Evolutionary conservation across 441 rosid genomes (phyloP).

Genomic region (Pelargonium fulgidum): DNA sequence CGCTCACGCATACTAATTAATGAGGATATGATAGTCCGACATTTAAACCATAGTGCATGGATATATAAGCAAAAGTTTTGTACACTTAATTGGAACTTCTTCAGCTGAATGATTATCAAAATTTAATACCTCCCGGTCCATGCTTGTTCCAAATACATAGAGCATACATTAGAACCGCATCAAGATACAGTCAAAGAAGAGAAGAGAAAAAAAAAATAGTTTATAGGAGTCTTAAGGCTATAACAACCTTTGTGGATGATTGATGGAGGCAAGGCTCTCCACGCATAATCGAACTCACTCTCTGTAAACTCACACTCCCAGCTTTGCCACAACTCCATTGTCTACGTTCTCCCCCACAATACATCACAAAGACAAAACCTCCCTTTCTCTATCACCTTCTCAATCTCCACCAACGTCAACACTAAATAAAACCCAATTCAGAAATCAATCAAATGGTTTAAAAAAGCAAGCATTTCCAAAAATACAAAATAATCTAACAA

Average conservation of each 20-base stretch:
- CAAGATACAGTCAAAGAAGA: neutral
- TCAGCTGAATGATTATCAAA: neutral
- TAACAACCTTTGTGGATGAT: slow-evolving; percentile 68
- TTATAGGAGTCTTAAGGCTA: slow-evolving; percentile 36
- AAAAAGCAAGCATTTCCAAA: neutral
- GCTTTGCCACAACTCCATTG: slow-evolving; percentile 73
- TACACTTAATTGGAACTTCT: neutral
- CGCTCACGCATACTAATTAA: neutral
- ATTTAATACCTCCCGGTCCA: neutral
- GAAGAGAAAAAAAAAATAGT: slow-evolving; percentile 8
- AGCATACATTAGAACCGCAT: neutral
- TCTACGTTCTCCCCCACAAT: slow-evolving; percentile 47
- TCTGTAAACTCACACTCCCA: slow-evolving; percentile 53
- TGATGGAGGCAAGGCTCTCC: slow-evolving; percentile 83
- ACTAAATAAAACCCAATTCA: slow-evolving; percentile 16
- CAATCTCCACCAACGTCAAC: slow-evolving; percentile 20
- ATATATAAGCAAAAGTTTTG: neutral
- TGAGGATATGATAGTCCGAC: neutral
- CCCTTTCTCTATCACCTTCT: slow-evolving; percentile 23
- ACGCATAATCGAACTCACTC: slow-evolving; percentile 66
- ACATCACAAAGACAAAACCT: slow-evolving; percentile 42
- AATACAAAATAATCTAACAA: neutral
- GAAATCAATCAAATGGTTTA: slow-evolving; percentile 18
- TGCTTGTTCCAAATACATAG: slow-evolving; percentile 4
- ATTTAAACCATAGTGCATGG: neutral